Conservation (phyloP, 2,329 filamentous ascomycete genomes). For the Pseudogymnoascus sp. region DNA sequence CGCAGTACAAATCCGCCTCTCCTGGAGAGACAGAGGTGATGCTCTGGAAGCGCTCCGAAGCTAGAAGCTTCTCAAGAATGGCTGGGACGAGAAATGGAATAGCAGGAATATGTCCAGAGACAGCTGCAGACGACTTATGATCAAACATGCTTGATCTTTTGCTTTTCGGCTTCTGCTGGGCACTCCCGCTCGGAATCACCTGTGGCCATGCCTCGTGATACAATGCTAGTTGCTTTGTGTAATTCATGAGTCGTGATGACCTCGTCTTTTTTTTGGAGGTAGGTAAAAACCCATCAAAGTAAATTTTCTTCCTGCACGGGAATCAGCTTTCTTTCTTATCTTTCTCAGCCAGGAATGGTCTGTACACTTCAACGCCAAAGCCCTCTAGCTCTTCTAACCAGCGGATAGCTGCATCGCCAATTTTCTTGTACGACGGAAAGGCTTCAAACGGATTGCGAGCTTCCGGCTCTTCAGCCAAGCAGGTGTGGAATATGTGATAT, state of each 20-base stretch:
- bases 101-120: constrained; percentile 31
- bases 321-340: constrained; percentile 15
- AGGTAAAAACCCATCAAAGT: constrained; percentile 81
- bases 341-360: constrained; percentile 6
- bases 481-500: constrained; percentile 58
- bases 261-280: constrained; percentile 23
- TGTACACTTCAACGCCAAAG: constrained; percentile 53
- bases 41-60: constrained; percentile 33
- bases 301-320: constrained; percentile 52
- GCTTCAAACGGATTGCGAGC: constrained; percentile 39
- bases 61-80: constrained; percentile 60
- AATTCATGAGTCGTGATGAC: constrained; percentile 18
- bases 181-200: constrained; percentile 13
- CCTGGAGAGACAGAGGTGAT: constrained; percentile 59
- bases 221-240: constrained; percentile 20
- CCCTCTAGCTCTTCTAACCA: constrained; percentile 54
- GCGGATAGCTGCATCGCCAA: constrained; percentile 48
- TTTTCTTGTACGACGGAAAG: constrained; percentile 52
- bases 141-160: constrained; percentile 16
- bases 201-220: constrained; percentile 19
- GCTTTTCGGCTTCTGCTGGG: constrained; percentile 12
- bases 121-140: constrained; percentile 18
- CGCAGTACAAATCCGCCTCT: constrained; percentile 80
- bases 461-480: constrained; percentile 33
- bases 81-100: constrained; percentile 67